phyloP scores from a whole-genome alignment of 2,329 filamentous ascomycete species.

The Colletotrichum melonis region DNA sequence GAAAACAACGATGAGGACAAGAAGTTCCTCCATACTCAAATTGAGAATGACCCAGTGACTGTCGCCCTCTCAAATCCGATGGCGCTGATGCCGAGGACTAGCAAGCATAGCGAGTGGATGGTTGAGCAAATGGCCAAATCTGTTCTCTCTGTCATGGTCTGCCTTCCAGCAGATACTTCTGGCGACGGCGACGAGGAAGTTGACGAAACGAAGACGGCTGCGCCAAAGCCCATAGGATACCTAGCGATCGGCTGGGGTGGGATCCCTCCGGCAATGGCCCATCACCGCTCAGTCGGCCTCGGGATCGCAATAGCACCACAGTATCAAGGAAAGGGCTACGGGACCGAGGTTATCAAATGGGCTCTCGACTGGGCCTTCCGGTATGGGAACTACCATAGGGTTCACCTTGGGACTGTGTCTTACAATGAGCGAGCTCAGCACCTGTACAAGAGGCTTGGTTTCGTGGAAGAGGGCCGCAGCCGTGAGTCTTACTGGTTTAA shows the following conservation, averaged over 20 bases:
- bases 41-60: conserved; percentile 5
- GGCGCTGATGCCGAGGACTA: neutral
- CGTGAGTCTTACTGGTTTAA: neutral
- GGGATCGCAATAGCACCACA: neutral
- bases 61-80: neutral
- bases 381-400: neutral
- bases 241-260: neutral
- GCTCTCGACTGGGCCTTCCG: neutral
- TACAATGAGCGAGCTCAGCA: conserved; percentile 4
- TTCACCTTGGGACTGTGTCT: neutral
- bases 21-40: neutral
- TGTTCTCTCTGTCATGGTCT: neutral
- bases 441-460: neutral
- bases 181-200: neutral
- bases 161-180: neutral
- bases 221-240: neutral
- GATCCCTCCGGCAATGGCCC: neutral
- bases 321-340: neutral
- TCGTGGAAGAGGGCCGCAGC: neutral
- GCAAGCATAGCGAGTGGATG: neutral
- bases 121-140: neutral
- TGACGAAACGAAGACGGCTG: neutral
- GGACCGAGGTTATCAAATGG: neutral
- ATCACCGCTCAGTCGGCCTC: neutral
- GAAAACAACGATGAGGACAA: conserved; percentile 6